Conservation (phyloP, 495 filamentous ascomycete genomes). For the Penicillium ochrochloron region DNA sequence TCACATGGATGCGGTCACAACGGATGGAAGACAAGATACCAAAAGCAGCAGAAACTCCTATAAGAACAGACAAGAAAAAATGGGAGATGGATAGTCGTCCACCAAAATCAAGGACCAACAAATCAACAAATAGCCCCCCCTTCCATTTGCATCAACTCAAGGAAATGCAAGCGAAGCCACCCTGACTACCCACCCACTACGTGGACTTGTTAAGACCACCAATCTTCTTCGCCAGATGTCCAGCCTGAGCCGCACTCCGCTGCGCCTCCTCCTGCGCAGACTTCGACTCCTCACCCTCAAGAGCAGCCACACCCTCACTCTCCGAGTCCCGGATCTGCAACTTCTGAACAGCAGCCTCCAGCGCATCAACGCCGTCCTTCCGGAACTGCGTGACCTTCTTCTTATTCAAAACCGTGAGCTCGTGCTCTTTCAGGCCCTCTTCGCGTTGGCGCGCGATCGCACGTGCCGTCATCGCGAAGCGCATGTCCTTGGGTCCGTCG, state of each 20-base stretch:
- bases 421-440: constrained; percentile 52
- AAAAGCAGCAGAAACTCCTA: constrained; percentile 35
- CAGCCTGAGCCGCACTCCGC: constrained; percentile 14
- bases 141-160: background rate
- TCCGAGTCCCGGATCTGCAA: constrained; percentile 43
- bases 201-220: background rate
- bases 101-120: background rate
- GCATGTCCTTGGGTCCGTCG: constrained; percentile 92
- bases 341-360: constrained; percentile 73
- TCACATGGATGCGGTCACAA: constrained; percentile 32
- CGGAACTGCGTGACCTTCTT: constrained; percentile 84
- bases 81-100: background rate
- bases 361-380: constrained; percentile 62
- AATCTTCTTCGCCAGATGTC: constrained; percentile 16
- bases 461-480: constrained; percentile 88
- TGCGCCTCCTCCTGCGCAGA: constrained; percentile 14
- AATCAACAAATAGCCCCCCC: constrained; percentile 4
- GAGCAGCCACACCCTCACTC: constrained; percentile 15
- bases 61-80: constrained; percentile 25
- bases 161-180: background rate
- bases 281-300: constrained; percentile 19
- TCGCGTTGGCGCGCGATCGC: constrained; percentile 68
- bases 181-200: constrained; percentile 3
- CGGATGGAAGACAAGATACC: constrained; percentile 29
- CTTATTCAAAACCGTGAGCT: constrained; percentile 77